Evolutionary conservation across 1,284 basidiomycete species (phyloP), one percentile per base, ranked within the genome.

Genomic region (Leccinum subrobustum): DNA sequence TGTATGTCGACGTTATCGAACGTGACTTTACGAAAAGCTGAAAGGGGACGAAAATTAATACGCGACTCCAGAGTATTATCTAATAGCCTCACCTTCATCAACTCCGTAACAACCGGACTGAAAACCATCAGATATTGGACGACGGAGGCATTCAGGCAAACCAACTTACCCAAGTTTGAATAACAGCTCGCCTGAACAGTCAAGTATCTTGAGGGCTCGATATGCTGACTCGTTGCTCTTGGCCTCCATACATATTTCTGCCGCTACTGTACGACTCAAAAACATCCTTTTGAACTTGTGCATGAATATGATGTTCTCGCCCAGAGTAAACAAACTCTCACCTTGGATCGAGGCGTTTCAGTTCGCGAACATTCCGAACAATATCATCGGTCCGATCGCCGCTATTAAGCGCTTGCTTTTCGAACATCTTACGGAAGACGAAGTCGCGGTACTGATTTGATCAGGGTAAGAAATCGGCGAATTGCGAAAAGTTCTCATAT

Each of bases 371-470:
- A 68, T 89, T 89, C 27, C 79, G 76, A 14, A 83, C 79, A 59
- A 91, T 87, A 60, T 89, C 85, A 54, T 85, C 79, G n/a, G 81
- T 76, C 54, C 81, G 79, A 50, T 79, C 78, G 39, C 83, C 83
- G 59, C 78, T 80, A 42, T 79, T 73, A 6, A 78, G 73, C 16
- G 80, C 70, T 47, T 81, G 79, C 61, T 84, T 82, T 73, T 90
- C 88, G 65, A 91, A 91, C 83, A 91, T 90, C 72, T 89, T 89
- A 58, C 89, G 86, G 70, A 91, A 91, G 11, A 91, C 84, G 66
- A 90, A 91, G 70, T 91, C 86, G 53, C 88, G 87, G 70, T 91
- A 89, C 88, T 91, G 65, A 27, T 59, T 52, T 44, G 57, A 50
- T n/a, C 60, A 56, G 56, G 42, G 61, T 60, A 57, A 73, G 68